These are phyloP conservation scores for Carex parvula DNA, from an alignment of 176 grass and related monocot species.

Conservation along the genomic window DNA sequence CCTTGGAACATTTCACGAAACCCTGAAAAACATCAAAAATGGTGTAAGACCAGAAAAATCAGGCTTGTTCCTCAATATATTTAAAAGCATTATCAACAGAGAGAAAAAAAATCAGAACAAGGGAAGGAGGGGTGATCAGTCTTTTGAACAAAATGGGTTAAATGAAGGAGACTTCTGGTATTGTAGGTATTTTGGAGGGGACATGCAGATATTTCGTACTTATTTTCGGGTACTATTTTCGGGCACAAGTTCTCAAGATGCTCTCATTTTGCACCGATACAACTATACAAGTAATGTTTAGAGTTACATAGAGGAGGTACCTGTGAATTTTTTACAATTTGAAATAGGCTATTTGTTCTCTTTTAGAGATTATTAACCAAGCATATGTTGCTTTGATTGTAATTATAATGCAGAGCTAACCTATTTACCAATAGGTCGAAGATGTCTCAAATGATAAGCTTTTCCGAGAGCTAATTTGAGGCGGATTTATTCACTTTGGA, in stretches of 20 bases:
- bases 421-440: neutral
- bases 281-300: neutral
- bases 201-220: neutral
- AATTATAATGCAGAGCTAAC: neutral
- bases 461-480: neutral
- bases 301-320: neutral
- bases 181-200: neutral
- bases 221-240: neutral
- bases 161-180: neutral
- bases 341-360: neutral
- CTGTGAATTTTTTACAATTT: neutral
- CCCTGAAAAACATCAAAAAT: neutral
- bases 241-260: neutral
- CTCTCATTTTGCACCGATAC: neutral
- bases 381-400: neutral
- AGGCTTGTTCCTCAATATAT: neutral
- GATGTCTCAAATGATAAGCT: neutral
- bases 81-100: neutral
- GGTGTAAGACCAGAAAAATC: neutral
- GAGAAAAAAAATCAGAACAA: neutral
- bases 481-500: neutral
- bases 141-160: neutral
- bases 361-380: neutral
- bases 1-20: neutral
- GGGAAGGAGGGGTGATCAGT: neutral